Conservation (phyloP, 2,329 filamentous ascomycete species). For the Neophaeococcomyces aloes region DNA sequence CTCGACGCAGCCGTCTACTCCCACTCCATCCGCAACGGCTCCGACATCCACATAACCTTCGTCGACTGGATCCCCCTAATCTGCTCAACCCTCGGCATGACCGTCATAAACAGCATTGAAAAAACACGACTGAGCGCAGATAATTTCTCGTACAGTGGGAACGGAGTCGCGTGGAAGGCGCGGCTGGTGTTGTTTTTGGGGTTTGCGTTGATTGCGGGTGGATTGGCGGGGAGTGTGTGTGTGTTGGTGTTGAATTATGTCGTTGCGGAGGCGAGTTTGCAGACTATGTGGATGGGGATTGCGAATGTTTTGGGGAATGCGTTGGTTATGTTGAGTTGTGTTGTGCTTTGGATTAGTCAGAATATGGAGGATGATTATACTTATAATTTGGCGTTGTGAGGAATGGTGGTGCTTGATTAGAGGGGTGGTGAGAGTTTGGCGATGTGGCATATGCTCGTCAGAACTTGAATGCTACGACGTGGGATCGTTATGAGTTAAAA, state of each 20-base stretch:
- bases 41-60: constrained; percentile 55
- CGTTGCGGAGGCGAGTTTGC: constrained; percentile 48
- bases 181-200: constrained; percentile 57
- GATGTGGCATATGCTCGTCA: not conserved
- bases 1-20: constrained; percentile 57
- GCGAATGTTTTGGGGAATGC: constrained; percentile 56
- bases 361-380: constrained; percentile 66
- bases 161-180: constrained; percentile 61
- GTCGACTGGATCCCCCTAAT: constrained; percentile 63
- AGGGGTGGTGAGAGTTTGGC: not conserved
- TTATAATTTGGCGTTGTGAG: constrained; percentile 54
- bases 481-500: too few species aligned
- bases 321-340: constrained; percentile 57
- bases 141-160: constrained; percentile 54
- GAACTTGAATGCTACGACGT: too few species aligned
- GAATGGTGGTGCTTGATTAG: not conserved
- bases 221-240: constrained; percentile 55
- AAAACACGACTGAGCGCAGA: constrained; percentile 55
- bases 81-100: constrained; percentile 59
- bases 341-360: constrained; percentile 58
- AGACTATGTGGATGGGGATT: constrained; percentile 56
- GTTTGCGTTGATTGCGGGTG: constrained; percentile 58
- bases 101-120: constrained; percentile 63
- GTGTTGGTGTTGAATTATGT: constrained; percentile 60
- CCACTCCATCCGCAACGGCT: constrained; percentile 50